phyloP scores from a whole-genome alignment of 768 basidiomycete genomes.

The Boletus subcaerulescens region DNA sequence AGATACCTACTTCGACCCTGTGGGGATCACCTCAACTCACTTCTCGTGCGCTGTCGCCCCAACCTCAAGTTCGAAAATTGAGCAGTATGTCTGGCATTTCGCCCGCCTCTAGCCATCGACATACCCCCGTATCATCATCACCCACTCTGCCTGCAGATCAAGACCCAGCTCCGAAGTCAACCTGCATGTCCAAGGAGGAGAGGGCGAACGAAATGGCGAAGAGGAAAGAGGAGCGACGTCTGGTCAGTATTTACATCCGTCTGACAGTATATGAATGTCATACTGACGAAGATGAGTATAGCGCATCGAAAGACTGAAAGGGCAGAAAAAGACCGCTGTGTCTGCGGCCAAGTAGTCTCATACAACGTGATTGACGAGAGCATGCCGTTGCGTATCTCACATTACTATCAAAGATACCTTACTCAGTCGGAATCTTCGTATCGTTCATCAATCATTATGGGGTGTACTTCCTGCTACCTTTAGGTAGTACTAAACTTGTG shows the following conservation, averaged over 20 bases:
- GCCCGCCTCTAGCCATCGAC: constrained; percentile 9
- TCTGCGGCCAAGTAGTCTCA: too few species aligned
- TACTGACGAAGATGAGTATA: constrained; percentile 22
- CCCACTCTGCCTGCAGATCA: constrained; percentile 7
- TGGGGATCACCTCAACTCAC: constrained; percentile 20
- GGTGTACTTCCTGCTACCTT: too few species aligned
- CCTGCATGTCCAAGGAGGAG: constrained; percentile 78
- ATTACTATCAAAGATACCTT: too few species aligned
- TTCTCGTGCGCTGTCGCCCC: constrained; percentile 22
- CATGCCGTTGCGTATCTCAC: too few species aligned
- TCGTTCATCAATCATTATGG: too few species aligned
- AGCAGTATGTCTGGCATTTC: constrained; percentile 1
- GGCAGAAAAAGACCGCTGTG: constrained; percentile 57
- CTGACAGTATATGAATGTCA: not conserved
- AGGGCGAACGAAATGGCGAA: constrained; percentile 91
- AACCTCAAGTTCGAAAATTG: constrained; percentile 10
- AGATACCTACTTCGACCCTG: constrained; percentile 1
- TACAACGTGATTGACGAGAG: too few species aligned
- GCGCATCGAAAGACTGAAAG: constrained; percentile 79
- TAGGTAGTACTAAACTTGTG: too few species aligned
- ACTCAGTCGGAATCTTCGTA: too few species aligned
- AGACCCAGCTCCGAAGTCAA: constrained; percentile 24
- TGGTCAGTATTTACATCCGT: constrained; percentile 46
- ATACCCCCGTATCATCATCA: constrained; percentile 29
- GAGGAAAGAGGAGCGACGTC: constrained; percentile 88